A percentile compares a stretch with the other conserved stretches of the same genome.
Conservation (phyloP, 768 basidiomycete species). For the Amyloporia xantha region DNA sequence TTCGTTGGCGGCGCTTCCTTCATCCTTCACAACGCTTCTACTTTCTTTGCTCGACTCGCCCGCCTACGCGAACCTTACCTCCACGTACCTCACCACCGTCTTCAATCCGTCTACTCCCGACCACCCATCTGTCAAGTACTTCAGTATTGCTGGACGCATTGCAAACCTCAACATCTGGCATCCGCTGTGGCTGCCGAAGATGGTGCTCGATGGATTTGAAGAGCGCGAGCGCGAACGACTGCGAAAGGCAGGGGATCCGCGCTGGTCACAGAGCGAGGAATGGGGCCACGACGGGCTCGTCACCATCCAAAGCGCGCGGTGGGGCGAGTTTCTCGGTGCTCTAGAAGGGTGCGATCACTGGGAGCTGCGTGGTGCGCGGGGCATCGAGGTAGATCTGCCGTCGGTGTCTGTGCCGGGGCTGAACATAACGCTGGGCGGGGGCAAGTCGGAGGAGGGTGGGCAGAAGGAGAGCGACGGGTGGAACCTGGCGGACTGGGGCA, state of each 20-base stretch:
- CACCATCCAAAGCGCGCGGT: constrained; percentile 84
- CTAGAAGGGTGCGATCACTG: constrained; percentile 93
- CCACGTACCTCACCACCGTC: constrained; percentile 65
- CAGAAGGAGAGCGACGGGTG: constrained; percentile 37
- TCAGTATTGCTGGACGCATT: constrained; percentile 80
- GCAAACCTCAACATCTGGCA: constrained; percentile 71
- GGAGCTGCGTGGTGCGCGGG: constrained; percentile 88
- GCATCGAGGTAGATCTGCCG: constrained; percentile 60
- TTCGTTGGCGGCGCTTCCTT: constrained; percentile 62
- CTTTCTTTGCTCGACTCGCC: constrained; percentile 91
- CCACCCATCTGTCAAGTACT: constrained; percentile 81
- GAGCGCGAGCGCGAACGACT: constrained; percentile 45
- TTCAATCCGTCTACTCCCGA: constrained; percentile 85
- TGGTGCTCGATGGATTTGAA: constrained; percentile 85
- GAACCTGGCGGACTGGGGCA: constrained; percentile 50
- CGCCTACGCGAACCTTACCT: constrained; percentile 91
- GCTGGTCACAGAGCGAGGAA: constrained; percentile 45
- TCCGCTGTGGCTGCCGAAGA: constrained; percentile 94
- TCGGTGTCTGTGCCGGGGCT: constrained; percentile 28
- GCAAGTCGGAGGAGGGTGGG: constrained; percentile 25
- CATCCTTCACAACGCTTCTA: constrained; percentile 81
- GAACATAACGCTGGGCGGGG: constrained; percentile 29
- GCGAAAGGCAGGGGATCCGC: constrained; percentile 29
- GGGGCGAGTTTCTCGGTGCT: constrained; percentile 93
- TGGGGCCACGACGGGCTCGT: constrained; percentile 94